These are phyloP conservation scores for Lophiostoma macrostomum DNA, from an alignment of 495 filamentous ascomycete genomes.

Conservation along the genomic window DNA sequence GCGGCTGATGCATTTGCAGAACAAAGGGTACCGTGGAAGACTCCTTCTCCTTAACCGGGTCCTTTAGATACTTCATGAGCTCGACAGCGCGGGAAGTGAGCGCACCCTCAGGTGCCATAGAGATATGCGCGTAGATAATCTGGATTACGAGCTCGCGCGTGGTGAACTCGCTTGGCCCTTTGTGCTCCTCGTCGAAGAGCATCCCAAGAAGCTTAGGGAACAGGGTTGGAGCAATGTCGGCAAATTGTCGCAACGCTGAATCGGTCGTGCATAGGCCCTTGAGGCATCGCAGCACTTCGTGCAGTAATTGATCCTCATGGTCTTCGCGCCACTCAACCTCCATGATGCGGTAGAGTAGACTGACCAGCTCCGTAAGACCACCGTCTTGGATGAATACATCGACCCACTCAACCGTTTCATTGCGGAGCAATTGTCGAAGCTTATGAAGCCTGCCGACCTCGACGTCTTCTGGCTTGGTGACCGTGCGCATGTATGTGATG, in stretches of 20 bases:
- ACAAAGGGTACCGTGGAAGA: conserved; percentile 81
- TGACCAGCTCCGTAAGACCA: conserved; percentile 89
- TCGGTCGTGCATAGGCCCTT: conserved; percentile 94
- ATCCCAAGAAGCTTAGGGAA: conserved; percentile 86
- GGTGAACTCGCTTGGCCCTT: conserved; percentile 93
- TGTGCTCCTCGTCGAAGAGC: conserved; percentile 95
- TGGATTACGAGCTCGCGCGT: conserved; percentile 84
- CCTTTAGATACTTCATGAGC: conserved; percentile 74
- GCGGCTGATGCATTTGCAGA: conserved; percentile 76
- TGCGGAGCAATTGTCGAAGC: conserved; percentile 80
- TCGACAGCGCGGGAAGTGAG: conserved; percentile 60
- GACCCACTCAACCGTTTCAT: conserved; percentile 93
- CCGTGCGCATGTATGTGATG: conserved; percentile 72
- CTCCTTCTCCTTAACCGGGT: conserved; percentile 72
- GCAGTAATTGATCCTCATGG: conserved; percentile 88
- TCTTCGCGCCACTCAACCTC: conserved; percentile 97
- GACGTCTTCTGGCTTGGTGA: conserved; percentile 72
- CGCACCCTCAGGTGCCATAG: conserved; percentile 52
- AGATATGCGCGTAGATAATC: conserved; percentile 80
- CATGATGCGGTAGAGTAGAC: conserved; percentile 83
- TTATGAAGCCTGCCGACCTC: conserved; percentile 96
- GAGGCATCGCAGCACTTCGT: conserved; percentile 88
- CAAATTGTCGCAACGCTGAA: conserved; percentile 74
- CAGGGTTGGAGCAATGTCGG: conserved; percentile 69
- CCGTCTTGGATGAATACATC: conserved; percentile 83